These are phyloP conservation scores for Ganoderma leucocontextum DNA, from an alignment of 1,284 basidiomycete genomes.

Conservation along the genomic window DNA sequence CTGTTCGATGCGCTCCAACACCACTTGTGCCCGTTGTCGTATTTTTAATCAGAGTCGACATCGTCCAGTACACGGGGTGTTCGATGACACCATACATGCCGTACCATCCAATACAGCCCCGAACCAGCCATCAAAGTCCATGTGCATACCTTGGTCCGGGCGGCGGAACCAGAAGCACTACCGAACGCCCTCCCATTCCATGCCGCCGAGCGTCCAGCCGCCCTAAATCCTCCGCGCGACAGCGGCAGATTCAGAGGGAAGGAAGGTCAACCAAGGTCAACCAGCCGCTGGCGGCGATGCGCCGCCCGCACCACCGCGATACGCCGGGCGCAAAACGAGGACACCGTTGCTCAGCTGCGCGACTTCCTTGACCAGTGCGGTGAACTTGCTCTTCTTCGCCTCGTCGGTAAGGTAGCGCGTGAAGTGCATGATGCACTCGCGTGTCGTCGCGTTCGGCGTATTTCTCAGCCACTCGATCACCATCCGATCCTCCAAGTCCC, in stretches of 20 bases:
- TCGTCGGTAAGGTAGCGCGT: conserved; percentile 73
- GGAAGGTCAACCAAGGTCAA: neutral
- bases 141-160: neutral
- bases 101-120: conserved; percentile 1
- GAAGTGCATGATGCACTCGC: conserved; percentile 82
- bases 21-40: conserved; percentile 1
- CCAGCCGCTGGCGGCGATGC: conserved; percentile 16
- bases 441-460: conserved; percentile 69
- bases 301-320: conserved; percentile 38
- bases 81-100: conserved; percentile 3
- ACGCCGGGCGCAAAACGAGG: conserved; percentile 64
- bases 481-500: conserved; percentile 68
- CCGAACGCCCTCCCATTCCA: conserved; percentile 6
- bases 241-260: neutral
- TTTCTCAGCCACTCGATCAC: conserved; percentile 77
- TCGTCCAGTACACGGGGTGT: neutral
- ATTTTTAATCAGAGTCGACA: neutral
- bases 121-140: conserved; percentile 1
- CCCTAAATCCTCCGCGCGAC: neutral
- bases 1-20: neutral
- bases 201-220: neutral
- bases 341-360: conserved; percentile 73
- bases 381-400: conserved; percentile 75
- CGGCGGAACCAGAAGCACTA: neutral
- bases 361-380: conserved; percentile 78